Conservation (phyloP, 129 eudicot species). For the Tanacetum coccineum region DNA sequence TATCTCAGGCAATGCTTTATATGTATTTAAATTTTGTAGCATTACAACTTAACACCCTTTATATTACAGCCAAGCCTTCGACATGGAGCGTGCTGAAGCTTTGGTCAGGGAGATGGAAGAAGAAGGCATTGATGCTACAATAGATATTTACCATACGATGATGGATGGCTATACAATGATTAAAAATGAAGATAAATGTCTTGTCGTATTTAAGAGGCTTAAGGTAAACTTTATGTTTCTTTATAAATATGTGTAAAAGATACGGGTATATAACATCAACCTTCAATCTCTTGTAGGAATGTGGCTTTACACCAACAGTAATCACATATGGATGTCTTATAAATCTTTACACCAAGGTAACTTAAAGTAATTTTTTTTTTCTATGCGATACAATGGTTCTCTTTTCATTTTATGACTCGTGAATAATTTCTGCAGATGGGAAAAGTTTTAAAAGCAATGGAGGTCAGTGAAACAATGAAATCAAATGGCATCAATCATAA, state of each 20-base stretch:
- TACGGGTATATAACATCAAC: conserved; percentile 12
- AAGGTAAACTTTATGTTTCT: conserved; percentile 44
- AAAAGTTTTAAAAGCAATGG: conserved; percentile 80
- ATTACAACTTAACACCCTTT: conserved; percentile 5
- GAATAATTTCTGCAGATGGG: conserved; percentile 43
- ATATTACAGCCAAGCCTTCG: conserved; percentile 53
- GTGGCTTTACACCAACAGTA: conserved; percentile 72
- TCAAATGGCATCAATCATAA: conserved; percentile 66
- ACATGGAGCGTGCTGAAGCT: conserved; percentile 84
- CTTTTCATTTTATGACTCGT: conserved; percentile 4
- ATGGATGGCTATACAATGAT: conserved; percentile 97
- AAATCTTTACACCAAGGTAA: conserved; percentile 86
- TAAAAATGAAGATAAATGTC: conserved; percentile 78
- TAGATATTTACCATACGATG: conserved; percentile 90
- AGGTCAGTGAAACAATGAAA: conserved; percentile 72
- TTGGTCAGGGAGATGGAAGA: conserved; percentile 99
- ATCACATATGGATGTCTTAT: conserved; percentile 88
- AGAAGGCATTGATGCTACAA: conserved; percentile 90
- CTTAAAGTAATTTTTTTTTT: conserved; percentile 8
- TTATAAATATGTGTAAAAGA: background rate
- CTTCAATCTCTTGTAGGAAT: conserved; percentile 49
- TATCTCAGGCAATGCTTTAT: background rate
- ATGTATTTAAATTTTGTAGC: background rate
- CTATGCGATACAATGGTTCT: conserved; percentile 6
- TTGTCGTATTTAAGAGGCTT: conserved; percentile 76